Evolutionary conservation across 225 moss, liverwort and hornwort species (phyloP), one percentile per base, ranked within the genome.

Genomic region (Anthoceros angustus): DNA sequence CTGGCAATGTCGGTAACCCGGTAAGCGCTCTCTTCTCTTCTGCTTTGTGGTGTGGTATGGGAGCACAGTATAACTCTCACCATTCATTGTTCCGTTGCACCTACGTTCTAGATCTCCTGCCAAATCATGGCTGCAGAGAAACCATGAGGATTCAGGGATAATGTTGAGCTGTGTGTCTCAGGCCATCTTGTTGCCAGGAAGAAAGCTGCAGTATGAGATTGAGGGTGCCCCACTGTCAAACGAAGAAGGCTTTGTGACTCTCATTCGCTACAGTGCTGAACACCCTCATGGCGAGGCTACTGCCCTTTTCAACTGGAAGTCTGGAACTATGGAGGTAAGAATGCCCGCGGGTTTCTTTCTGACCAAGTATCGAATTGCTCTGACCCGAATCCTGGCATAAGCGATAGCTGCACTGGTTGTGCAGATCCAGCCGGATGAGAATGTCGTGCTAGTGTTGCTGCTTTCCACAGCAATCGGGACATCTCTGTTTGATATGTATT

Each of bases 291-390:
- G 83, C 42, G 70, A 80, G 67, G 83, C 83, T 32, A 80, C 83
- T 15, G 83, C 80, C 5, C 83, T 83, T 38, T 83, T 77, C 70
- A 83, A 83, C 67, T 83, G 80, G 83, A 76, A 74, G 24, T 77
- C 77, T 41, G 75, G 70, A 63, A 73, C 80, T 15, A 68, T 80
- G 71, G 80, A 80, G 80, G 80, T 80, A 64, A 25, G 18, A 46
- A 46, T 16, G 55, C 46, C 46, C 23, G 6, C 18, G 5, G 0
- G 7, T 55, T 15, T 12, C 14, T 23, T 18, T 55, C 8, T 55
- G 55, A 5, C n/a, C 55, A 32, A 32, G 32, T 20, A 7, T 5
- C 0, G 0, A 20, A 9, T 15, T 55, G 55, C 14, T 5, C 23
- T 1, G 5, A 55, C n/a, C 55, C 0, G 14, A 55, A 15, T 55